Evolutionary conservation across 176 grass and related monocot genomes (phyloP).

Genomic region (Thinopyrum elongatum): DNA sequence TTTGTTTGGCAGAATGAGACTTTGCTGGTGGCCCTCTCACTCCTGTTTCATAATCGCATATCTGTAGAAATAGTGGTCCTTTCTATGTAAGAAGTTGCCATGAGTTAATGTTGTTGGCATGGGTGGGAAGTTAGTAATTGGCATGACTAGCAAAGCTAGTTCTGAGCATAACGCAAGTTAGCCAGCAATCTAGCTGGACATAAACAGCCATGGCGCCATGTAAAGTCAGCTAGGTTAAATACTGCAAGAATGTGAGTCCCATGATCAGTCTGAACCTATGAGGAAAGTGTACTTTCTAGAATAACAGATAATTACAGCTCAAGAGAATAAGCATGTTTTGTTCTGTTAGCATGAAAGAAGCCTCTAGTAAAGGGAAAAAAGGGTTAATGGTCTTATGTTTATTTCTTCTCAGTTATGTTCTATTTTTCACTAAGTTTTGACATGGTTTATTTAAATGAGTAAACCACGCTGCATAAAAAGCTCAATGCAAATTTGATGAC

Average conservation of each 20-base stretch:
- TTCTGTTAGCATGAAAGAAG: neutral
- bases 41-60: neutral
- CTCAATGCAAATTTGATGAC: neutral
- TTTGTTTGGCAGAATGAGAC: neutral
- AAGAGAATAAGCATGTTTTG: neutral
- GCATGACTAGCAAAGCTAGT: neutral
- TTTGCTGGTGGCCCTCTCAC: neutral
- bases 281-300: neutral
- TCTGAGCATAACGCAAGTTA: neutral
- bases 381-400: neutral
- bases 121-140: neutral
- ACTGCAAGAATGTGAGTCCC: neutral
- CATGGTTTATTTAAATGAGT: neutral
- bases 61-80: neutral
- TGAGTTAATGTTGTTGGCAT: neutral
- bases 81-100: neutral
- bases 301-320: neutral
- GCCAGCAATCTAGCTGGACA: neutral
- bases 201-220: neutral
- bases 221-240: slow-evolving; percentile 15
- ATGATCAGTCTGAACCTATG: neutral
- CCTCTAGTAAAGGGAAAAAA: neutral
- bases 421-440: neutral
- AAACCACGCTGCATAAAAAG: neutral
- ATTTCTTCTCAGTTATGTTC: neutral